Percentiles rank a stretch among this genome's conserved stretches.
Conservation (phyloP, 2,329 filamentous ascomycete species). For the Hypoxylon sp. region DNA sequence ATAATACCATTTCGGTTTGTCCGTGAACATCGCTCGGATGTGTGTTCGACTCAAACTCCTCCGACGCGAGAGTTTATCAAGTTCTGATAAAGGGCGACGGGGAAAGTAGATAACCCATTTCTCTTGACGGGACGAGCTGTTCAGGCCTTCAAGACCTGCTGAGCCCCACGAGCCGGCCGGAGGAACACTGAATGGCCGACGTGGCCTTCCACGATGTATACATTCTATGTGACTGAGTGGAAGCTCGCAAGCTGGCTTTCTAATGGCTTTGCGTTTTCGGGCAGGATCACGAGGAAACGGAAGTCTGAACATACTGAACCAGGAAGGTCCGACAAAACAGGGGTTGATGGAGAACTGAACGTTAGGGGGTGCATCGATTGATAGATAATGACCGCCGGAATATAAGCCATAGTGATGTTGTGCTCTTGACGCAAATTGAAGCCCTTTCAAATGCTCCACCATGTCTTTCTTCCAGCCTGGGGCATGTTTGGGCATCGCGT, state of each 20-base stretch:
- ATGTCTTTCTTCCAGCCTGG: constrained; percentile 46
- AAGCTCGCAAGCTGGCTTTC: background rate
- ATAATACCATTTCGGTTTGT: constrained; percentile 46
- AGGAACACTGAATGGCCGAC: constrained; percentile 45
- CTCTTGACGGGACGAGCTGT: background rate
- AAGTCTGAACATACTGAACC: background rate
- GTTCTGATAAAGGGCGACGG: constrained; percentile 48
- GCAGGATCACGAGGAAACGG: background rate
- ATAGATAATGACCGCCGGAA: constrained; percentile 44
- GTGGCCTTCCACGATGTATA: constrained; percentile 26
- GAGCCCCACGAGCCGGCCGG: constrained; percentile 35
- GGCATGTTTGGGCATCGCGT: background rate
- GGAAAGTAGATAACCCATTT: constrained; percentile 47
- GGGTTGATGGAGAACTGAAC: constrained; percentile 39
- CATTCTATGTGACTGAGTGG: constrained; percentile 4
- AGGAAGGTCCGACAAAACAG: constrained; percentile 31
- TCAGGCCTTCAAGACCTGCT: constrained; percentile 16
- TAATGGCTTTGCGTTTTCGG: background rate
- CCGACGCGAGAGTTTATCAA: constrained; percentile 55
- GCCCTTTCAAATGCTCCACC: constrained; percentile 41
- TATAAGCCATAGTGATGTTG: constrained; percentile 43
- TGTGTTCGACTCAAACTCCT: constrained; percentile 57
- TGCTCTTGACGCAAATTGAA: constrained; percentile 18
- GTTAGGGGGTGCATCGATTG: constrained; percentile 63
- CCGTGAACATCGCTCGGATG: constrained; percentile 56